Evolutionary conservation across 2,329 filamentous ascomycete genomes (phyloP).

Genomic region (Mollisiaceae sp.): DNA sequence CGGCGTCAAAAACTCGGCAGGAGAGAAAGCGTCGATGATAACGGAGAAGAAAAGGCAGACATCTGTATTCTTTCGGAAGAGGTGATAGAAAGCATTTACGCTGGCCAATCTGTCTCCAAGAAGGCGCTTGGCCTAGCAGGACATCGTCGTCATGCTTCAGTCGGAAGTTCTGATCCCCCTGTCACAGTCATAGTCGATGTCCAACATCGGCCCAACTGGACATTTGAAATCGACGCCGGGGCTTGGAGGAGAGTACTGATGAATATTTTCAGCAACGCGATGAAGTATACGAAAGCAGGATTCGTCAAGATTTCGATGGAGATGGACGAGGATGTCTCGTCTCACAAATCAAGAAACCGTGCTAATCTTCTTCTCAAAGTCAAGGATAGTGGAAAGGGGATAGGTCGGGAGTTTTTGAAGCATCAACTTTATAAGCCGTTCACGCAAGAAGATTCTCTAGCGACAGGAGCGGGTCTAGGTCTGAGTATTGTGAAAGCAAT

Average conservation of each 20-base stretch:
- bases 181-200: slow-evolving; percentile 59
- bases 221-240: slow-evolving; percentile 60
- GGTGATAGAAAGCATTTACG: slow-evolving; percentile 41
- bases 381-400: slow-evolving; percentile 68
- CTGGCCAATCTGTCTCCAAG: slow-evolving; percentile 37
- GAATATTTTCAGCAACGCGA: slow-evolving; percentile 66
- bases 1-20: slow-evolving; percentile 18
- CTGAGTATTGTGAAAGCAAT: slow-evolving; percentile 67
- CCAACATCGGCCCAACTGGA: slow-evolving; percentile 53
- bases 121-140: slow-evolving; percentile 34
- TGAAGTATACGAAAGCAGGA: slow-evolving; percentile 64
- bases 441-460: slow-evolving; percentile 64
- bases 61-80: slow-evolving; percentile 40
- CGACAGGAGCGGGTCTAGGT: slow-evolving; percentile 65
- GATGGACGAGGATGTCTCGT: slow-evolving; percentile 34
- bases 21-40: slow-evolving; percentile 27
- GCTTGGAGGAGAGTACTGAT: slow-evolving; percentile 58
- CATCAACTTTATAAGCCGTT: slow-evolving; percentile 66
- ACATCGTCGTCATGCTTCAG: slow-evolving; percentile 26
- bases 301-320: slow-evolving; percentile 52
- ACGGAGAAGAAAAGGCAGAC: slow-evolving; percentile 35
- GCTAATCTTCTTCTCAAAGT: slow-evolving; percentile 50
- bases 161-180: slow-evolving; percentile 19
- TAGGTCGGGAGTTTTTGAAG: slow-evolving; percentile 64
- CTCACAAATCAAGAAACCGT: slow-evolving; percentile 24